Evolutionary conservation across 2,329 filamentous ascomycete species (phyloP).

Genomic region (Lachnellula subtilissima): DNA sequence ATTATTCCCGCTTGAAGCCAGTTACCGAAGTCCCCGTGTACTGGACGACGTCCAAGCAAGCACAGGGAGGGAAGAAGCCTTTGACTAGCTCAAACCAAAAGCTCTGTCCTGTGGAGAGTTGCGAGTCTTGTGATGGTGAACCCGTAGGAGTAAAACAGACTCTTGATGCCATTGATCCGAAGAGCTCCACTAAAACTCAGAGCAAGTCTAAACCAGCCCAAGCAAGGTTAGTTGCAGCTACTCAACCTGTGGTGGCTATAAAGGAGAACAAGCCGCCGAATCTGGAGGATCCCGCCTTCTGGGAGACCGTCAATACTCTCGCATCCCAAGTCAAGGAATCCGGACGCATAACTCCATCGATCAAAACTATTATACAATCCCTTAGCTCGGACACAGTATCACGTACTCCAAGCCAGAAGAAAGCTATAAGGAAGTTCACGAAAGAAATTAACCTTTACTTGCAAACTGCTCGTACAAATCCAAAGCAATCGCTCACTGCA

Average conservation of each 20-base stretch:
- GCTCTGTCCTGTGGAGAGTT: neutral
- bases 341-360: constrained; percentile 5
- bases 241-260: neutral
- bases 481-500: constrained; percentile 32
- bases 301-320: constrained; percentile 3
- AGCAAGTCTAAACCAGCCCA: neutral
- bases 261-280: neutral
- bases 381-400: constrained; percentile 29
- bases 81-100: neutral
- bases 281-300: neutral
- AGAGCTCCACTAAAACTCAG: neutral
- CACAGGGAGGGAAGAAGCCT: neutral
- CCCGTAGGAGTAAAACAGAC: neutral
- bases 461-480: constrained; percentile 34
- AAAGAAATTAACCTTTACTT: constrained; percentile 40
- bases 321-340: constrained; percentile 2
- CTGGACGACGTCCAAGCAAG: constrained; percentile 9
- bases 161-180: constrained; percentile 21
- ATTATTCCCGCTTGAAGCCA: constrained; percentile 19
- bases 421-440: constrained; percentile 38
- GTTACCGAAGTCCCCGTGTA: constrained; percentile 19
- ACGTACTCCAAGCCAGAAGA: constrained; percentile 40
- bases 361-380: constrained; percentile 16
- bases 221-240: neutral
- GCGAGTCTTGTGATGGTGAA: neutral